Conservation (phyloP, 805 yeast species). For the Candida anglica region DNA sequence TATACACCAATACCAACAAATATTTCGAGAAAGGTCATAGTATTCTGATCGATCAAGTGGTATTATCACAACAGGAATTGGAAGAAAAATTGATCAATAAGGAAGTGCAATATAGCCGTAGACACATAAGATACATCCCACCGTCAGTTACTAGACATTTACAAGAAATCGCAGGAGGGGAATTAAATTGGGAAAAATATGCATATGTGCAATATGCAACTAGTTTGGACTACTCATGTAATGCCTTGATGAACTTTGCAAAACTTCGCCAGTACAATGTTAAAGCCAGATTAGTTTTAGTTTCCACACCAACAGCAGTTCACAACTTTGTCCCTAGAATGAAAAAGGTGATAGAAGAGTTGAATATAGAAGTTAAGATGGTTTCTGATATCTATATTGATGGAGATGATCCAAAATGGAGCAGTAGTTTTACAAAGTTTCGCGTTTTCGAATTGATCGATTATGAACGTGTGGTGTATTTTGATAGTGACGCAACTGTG, state of each 20-base stretch:
- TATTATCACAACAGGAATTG: conserved; percentile 1
- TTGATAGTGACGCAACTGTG: conserved; percentile 33
- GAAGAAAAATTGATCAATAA: neutral
- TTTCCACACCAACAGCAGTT: conserved; percentile 4
- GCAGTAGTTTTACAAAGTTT: conserved; percentile 51
- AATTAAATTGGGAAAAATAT: conserved; percentile 14
- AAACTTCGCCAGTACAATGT: conserved; percentile 26
- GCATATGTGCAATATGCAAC: conserved; percentile 67
- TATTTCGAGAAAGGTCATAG: no score
- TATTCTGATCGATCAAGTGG: no score
- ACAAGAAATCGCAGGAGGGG: conserved; percentile 2
- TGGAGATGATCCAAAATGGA: conserved; percentile 33
- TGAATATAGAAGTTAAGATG: neutral
- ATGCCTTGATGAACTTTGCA: conserved; percentile 43
- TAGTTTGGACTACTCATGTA: conserved; percentile 44
- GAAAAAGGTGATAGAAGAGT: neutral
- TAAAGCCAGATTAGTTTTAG: conserved; percentile 10
- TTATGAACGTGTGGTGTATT: conserved; percentile 50
- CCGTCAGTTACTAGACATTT: neutral
- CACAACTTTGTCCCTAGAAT: neutral
- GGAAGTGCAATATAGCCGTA: neutral
- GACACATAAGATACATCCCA: conserved; percentile 1
- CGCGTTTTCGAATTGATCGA: conserved; percentile 45
- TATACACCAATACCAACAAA: no score
- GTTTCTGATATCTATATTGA: conserved; percentile 5